Conservation (phyloP, 2,329 filamentous ascomycete genomes). For the Sporothrix euskadiensis region DNA sequence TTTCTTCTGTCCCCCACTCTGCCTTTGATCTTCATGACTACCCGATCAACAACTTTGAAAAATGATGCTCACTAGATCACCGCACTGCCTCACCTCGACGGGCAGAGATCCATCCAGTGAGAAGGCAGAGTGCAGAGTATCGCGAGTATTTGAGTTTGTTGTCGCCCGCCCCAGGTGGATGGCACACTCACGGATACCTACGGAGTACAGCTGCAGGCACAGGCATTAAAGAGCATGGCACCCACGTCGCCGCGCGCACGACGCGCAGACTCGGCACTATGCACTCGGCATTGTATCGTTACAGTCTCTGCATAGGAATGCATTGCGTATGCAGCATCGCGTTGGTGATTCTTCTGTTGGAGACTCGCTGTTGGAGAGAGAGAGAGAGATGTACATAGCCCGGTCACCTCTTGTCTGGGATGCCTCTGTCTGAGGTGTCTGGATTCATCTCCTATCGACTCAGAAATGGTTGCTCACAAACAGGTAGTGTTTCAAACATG, state of each 20-base stretch:
- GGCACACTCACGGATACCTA: neutral
- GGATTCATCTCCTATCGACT: neutral
- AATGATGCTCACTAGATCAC: conserved; percentile 3
- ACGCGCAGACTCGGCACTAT: neutral
- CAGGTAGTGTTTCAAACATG: conserved; percentile 4
- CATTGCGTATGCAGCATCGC: conserved; percentile 6
- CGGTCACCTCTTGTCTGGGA: no score
- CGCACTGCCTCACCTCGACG: conserved; percentile 8
- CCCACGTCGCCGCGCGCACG: neutral
- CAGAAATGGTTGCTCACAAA: neutral
- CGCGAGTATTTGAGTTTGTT: neutral
- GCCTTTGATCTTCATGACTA: neutral
- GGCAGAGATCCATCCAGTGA: neutral
- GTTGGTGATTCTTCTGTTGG: neutral
- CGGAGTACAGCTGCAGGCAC: neutral
- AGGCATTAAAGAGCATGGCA: neutral
- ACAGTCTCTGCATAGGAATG: neutral
- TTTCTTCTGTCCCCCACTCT: neutral
- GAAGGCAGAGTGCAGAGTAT: no score
- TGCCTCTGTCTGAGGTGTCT: conserved; percentile 2
- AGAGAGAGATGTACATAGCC: no score
- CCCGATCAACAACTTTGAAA: neutral
- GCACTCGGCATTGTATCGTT: neutral
- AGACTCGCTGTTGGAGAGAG: no score
- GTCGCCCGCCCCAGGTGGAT: neutral